Percentiles rank a stretch among this genome's conserved stretches.
Evolutionary conservation across 768 basidiomycete genomes (phyloP).

Genomic region (Russula abietina): DNA sequence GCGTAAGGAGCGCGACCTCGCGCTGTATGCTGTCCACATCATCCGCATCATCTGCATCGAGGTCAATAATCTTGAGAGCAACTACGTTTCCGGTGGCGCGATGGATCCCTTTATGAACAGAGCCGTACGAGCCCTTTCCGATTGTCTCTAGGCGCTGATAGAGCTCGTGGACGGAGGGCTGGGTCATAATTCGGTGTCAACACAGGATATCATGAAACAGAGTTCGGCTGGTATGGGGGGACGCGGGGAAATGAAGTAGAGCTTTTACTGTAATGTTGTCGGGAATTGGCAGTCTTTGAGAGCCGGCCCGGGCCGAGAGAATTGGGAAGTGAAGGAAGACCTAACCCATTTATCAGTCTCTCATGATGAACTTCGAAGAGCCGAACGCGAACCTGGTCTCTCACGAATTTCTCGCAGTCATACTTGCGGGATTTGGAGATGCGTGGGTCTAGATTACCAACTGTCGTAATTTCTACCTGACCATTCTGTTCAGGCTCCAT

Average conservation of each 20-base stretch:
- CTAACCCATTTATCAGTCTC: constrained; percentile 7
- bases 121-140: constrained; percentile 93
- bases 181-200: constrained; percentile 33
- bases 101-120: constrained; percentile 88
- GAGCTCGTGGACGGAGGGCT: constrained; percentile 67
- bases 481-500: constrained; percentile 44
- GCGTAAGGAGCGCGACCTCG: constrained; percentile 87
- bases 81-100: constrained; percentile 81
- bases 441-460: constrained; percentile 47
- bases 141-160: constrained; percentile 86
- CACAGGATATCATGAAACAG: constrained; percentile 4
- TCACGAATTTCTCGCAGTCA: constrained; percentile 81
- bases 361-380: constrained; percentile 52
- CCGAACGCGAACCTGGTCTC: constrained; percentile 46
- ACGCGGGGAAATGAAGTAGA: background rate
- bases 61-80: constrained; percentile 97
- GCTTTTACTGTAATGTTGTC: no score
- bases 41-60: constrained; percentile 86
- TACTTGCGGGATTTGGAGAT: constrained; percentile 90
- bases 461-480: background rate
- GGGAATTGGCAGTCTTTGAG: no score
- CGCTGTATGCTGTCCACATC: constrained; percentile 96
- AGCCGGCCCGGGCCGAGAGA: background rate
- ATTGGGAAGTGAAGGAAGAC: background rate
- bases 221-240: background rate